phyloP scores from a whole-genome alignment of 108 stramenopile species.

The Bacterosira constricta region DNA sequence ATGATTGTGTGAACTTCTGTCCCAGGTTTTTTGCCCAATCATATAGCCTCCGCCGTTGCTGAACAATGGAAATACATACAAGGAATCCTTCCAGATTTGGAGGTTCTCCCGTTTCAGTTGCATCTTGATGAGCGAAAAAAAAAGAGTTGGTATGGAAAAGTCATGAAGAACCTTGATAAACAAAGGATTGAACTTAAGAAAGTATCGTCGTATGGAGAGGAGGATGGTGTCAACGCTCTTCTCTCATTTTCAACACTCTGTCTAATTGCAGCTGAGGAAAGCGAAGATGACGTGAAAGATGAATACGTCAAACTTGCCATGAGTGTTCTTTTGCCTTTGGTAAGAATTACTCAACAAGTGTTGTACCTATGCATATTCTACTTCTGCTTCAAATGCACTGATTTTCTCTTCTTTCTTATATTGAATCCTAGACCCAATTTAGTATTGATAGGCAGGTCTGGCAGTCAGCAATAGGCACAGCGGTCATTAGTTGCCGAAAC shows the following conservation, averaged over 20 bases:
- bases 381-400: neutral
- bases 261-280: conserved; percentile 46
- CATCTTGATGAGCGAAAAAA: conserved; percentile 35
- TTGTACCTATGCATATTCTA: neutral
- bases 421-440: conserved; percentile 39
- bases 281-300: conserved; percentile 31
- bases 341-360: conserved; percentile 58
- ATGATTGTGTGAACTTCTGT: neutral
- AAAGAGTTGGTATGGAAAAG: conserved; percentile 57
- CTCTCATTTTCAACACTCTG: conserved; percentile 63
- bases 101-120: conserved; percentile 47
- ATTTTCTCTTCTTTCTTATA: neutral
- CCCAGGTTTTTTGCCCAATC: conserved; percentile 28
- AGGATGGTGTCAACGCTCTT: conserved; percentile 55
- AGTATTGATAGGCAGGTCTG: conserved; percentile 57
- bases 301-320: conserved; percentile 46
- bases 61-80: conserved; percentile 60
- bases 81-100: conserved; percentile 46
- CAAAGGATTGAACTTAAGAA: conserved; percentile 16
- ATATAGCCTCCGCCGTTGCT: conserved; percentile 39
- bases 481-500: conserved; percentile 20
- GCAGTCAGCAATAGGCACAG: conserved; percentile 65
- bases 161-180: conserved; percentile 37
- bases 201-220: conserved; percentile 67
- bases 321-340: conserved; percentile 76